phyloP scores from a whole-genome alignment of 2,329 filamentous ascomycete species.

The Parastagonospora avenae region DNA sequence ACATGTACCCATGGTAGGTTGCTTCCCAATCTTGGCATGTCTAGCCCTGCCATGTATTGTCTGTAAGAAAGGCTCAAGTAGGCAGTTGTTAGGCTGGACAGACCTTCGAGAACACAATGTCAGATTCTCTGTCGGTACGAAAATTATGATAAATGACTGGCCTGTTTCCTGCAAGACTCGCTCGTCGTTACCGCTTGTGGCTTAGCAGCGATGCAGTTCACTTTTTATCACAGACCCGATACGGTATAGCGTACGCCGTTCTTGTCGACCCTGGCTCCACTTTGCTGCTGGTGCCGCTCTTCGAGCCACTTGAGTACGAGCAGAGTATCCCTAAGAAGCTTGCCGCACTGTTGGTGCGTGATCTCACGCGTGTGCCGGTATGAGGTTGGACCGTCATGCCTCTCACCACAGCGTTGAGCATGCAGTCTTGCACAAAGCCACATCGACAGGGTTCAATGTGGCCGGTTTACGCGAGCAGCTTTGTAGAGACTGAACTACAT shows the following conservation, averaged over 20 bases:
- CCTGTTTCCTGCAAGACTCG: constrained; percentile 17
- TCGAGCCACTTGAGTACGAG: constrained; percentile 38
- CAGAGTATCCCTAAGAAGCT: constrained; percentile 39
- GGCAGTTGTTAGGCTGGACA: constrained; percentile 15
- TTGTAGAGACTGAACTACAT: constrained; percentile 17
- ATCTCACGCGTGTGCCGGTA: constrained; percentile 33
- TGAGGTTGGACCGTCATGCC: constrained; percentile 16
- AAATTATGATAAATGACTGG: constrained; percentile 27
- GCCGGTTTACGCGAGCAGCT: constrained; percentile 29
- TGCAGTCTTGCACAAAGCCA: constrained; percentile 24
- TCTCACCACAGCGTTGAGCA: constrained; percentile 30
- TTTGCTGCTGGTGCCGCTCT: constrained; percentile 26
- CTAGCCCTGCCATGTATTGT: constrained; percentile 17
- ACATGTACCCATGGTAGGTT: neutral
- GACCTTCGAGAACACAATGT: constrained; percentile 10
- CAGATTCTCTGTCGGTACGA: constrained; percentile 14
- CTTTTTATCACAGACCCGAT: constrained; percentile 41
- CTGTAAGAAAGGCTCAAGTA: constrained; percentile 3
- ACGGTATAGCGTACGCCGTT: constrained; percentile 28
- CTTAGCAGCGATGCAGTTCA: constrained; percentile 18
- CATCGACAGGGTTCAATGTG: constrained; percentile 20
- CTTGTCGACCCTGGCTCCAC: constrained; percentile 29
- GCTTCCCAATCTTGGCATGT: neutral
- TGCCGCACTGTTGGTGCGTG: constrained; percentile 28
- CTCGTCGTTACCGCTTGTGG: constrained; percentile 7